Percentiles rank a stretch among this genome's conserved stretches.
Conservation (phyloP, 305 asterid genomes). For the Fraxinus baroniana region DNA sequence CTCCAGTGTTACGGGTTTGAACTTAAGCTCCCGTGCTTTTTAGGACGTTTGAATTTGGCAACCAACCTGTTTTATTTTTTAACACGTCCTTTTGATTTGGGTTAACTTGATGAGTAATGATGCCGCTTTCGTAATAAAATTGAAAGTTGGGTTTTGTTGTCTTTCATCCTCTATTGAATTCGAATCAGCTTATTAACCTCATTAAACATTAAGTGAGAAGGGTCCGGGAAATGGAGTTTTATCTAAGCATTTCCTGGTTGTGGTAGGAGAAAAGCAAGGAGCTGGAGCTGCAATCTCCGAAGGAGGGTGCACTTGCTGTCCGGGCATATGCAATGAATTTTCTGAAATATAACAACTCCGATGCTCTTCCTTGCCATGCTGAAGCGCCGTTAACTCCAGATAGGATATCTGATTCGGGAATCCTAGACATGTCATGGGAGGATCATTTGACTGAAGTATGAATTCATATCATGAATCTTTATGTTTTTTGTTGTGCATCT, state of each 20-base stretch:
- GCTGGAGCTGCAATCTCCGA: slow-evolving; percentile 40
- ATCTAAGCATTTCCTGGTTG: slow-evolving; percentile 22
- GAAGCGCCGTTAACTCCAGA: slow-evolving; percentile 68
- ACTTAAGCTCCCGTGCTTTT: slow-evolving; percentile 17
- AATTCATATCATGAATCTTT: slow-evolving; percentile 18
- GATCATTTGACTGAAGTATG: slow-evolving; percentile 71
- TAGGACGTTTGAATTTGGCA: slow-evolving; percentile 17
- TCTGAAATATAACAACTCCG: slow-evolving; percentile 45
- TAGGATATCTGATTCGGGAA: slow-evolving; percentile 55
- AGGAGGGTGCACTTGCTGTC: slow-evolving; percentile 44
- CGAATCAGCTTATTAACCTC: not conserved
- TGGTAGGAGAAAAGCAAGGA: slow-evolving; percentile 54
- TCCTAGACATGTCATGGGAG: slow-evolving; percentile 53
- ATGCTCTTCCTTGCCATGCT: slow-evolving; percentile 34
- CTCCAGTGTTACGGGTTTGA: slow-evolving; percentile 7
- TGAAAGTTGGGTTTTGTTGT: not conserved
- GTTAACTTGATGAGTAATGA: slow-evolving; percentile 4
- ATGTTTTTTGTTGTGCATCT: slow-evolving; percentile 18
- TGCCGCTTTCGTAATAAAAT: not conserved
- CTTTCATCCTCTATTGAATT: not conserved
- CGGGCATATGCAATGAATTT: slow-evolving; percentile 71
- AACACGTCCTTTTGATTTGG: slow-evolving; percentile 13
- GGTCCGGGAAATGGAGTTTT: slow-evolving; percentile 15
- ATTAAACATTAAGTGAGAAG: slow-evolving; percentile 1
- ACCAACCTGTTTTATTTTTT: not conserved